phyloP scores from a whole-genome alignment of 2,329 filamentous ascomycete species.

The Paecilomyces formosus region DNA sequence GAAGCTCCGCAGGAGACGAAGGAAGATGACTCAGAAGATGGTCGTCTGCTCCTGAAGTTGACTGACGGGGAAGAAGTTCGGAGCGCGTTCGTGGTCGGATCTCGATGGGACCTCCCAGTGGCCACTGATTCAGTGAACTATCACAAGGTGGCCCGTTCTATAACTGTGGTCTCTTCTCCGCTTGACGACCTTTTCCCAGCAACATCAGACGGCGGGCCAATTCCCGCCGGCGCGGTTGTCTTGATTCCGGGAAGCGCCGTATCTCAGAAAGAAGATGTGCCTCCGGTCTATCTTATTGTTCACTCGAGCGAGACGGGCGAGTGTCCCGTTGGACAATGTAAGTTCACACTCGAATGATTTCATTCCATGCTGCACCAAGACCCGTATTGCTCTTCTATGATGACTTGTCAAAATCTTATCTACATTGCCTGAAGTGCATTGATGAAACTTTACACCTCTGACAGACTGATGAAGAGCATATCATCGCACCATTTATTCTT shows the following conservation, averaged over 20 bases:
- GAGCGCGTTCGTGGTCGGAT: slow-evolving; percentile 30
- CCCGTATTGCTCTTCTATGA: slow-evolving; percentile 54
- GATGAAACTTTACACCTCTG: slow-evolving; percentile 78
- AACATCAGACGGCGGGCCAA: slow-evolving; percentile 65
- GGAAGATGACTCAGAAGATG: slow-evolving; percentile 8
- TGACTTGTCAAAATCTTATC: slow-evolving; percentile 96
- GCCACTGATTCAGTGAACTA: slow-evolving; percentile 7
- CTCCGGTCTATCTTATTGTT: slow-evolving; percentile 55
- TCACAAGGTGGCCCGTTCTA: slow-evolving; percentile 49
- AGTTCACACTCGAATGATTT: slow-evolving; percentile 42
- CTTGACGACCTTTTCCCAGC: slow-evolving; percentile 61
- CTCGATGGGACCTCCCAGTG: slow-evolving; percentile 28
- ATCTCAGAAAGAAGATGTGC: slow-evolving; percentile 17
- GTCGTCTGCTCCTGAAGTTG: slow-evolving; percentile 21
- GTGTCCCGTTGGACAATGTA: slow-evolving; percentile 82
- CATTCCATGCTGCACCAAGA: slow-evolving; percentile 4
- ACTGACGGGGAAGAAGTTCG: slow-evolving; percentile 29
- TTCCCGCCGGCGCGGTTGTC: slow-evolving; percentile 58
- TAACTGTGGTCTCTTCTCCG: slow-evolving; percentile 62
- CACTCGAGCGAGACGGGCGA: slow-evolving; percentile 91
- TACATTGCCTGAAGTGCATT: slow-evolving; percentile 98
- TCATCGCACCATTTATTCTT: slow-evolving; percentile 7
- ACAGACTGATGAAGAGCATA: slow-evolving; percentile 67
- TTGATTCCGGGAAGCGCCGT: slow-evolving; percentile 29
- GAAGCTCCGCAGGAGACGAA: slow-evolving; percentile 5